Conservation (phyloP, 768 basidiomycete species). For the Artomyces pyxidatus region DNA sequence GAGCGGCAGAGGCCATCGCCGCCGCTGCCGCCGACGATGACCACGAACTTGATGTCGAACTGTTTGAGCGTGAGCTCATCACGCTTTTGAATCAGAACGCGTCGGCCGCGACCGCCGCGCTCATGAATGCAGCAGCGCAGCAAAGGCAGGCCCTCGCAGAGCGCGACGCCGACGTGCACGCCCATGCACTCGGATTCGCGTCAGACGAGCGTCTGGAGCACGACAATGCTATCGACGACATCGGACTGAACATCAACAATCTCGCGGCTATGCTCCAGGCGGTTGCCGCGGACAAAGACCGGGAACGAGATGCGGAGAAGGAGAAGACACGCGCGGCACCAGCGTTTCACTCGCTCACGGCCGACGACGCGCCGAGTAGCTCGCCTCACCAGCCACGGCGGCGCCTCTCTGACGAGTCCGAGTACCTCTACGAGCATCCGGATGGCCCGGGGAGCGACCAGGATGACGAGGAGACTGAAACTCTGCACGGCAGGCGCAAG, state of each 20-base stretch:
- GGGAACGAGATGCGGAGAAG: constrained; percentile 37
- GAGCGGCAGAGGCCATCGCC: constrained; percentile 22
- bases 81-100: constrained; percentile 69
- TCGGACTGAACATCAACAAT: constrained; percentile 52
- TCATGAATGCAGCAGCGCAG: constrained; percentile 59
- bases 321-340: constrained; percentile 60
- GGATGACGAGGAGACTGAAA: constrained; percentile 19
- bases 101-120: constrained; percentile 56
- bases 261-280: constrained; percentile 78
- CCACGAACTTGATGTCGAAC: constrained; percentile 29
- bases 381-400: constrained; percentile 4
- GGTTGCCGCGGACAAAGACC: constrained; percentile 22
- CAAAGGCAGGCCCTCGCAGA: constrained; percentile 44
- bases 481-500: constrained; percentile 8
- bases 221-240: constrained; percentile 20
- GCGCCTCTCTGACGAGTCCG: constrained; percentile 20
- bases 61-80: constrained; percentile 65
- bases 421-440: constrained; percentile 20
- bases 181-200: background rate
- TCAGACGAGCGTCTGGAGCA: background rate
- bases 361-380: constrained; percentile 31
- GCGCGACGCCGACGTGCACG: constrained; percentile 25
- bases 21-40: constrained; percentile 32
- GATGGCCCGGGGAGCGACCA: constrained; percentile 16
- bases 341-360: constrained; percentile 72